These are phyloP conservation scores for Solanum commersonii DNA, from an alignment of 257 asterid genomes.

Conservation along the genomic window DNA sequence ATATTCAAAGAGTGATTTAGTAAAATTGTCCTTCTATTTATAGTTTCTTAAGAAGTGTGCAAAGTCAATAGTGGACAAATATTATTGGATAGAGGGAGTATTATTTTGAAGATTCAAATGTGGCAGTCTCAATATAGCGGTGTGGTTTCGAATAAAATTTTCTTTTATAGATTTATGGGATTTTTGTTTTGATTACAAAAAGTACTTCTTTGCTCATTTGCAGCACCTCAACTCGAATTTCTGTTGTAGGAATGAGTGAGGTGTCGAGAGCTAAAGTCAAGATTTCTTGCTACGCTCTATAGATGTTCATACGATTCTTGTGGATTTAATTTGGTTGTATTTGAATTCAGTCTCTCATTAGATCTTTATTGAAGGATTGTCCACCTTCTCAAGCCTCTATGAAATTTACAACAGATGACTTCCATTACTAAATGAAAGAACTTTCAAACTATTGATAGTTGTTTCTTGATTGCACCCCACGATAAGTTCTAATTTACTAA, in stretches of 20 bases:
- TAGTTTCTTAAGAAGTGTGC: no score
- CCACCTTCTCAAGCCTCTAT: neutral
- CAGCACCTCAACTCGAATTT: neutral
- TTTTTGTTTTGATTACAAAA: neutral
- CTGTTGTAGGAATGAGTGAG: neutral
- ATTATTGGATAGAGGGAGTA: no score
- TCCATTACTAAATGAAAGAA: no score
- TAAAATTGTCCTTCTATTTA: no score
- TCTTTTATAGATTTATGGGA: no score
- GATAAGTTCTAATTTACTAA: no score
- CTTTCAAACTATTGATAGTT: no score
- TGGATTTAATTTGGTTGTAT: neutral
- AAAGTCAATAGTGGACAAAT: no score
- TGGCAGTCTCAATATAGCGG: neutral
- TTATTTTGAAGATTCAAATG: neutral
- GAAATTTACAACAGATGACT: neutral
- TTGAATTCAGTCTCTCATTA: neutral
- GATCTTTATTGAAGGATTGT: neutral
- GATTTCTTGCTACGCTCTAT: neutral
- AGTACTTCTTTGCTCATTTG: no score
- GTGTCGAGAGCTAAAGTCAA: neutral
- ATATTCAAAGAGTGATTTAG: no score
- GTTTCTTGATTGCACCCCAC: neutral
- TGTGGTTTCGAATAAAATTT: neutral
- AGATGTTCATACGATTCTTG: neutral